Conservation (phyloP, 2,329 filamentous ascomycete species). For the Ophiobolus disseminans region DNA sequence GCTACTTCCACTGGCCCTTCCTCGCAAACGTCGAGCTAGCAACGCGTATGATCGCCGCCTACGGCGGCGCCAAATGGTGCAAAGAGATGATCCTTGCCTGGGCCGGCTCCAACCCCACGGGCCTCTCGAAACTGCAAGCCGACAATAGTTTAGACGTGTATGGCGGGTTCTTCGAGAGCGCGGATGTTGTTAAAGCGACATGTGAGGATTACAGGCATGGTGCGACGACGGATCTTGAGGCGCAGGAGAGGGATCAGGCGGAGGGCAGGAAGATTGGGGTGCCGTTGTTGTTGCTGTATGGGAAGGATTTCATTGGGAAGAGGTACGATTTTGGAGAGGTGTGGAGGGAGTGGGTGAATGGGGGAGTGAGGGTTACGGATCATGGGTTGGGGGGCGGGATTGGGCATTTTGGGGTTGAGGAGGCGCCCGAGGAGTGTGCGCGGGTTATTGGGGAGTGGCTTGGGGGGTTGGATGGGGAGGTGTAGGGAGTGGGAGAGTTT, state of each 20-base stretch:
- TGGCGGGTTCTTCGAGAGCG: constrained; percentile 51
- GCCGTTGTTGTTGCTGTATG: constrained; percentile 61
- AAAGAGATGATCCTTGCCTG: constrained; percentile 46
- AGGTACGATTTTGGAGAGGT: constrained; percentile 59
- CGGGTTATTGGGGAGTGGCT: constrained; percentile 47
- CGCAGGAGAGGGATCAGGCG: constrained; percentile 56
- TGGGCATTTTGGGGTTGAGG: constrained; percentile 65
- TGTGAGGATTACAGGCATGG: constrained; percentile 65
- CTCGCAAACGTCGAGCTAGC: constrained; percentile 61
- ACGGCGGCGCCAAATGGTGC: constrained; percentile 53
- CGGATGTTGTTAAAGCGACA: constrained; percentile 55
- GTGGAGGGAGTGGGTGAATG: constrained; percentile 57
- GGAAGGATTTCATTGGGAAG: constrained; percentile 57
- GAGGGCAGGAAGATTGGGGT: constrained; percentile 54
- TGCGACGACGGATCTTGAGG: constrained; percentile 61
- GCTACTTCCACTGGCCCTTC: constrained; percentile 68
- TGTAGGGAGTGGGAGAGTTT: background rate
- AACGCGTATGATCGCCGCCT: constrained; percentile 57
- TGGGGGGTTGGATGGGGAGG: constrained; percentile 11
- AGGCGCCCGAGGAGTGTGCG: constrained; percentile 57
- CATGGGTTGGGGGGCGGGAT: constrained; percentile 57
- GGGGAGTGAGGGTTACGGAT: constrained; percentile 57
- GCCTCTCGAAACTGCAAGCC: constrained; percentile 17
- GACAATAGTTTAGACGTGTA: constrained; percentile 53
- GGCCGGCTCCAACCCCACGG: constrained; percentile 32